Base-by-base conservation (phyloP, 352 stramenopile species). In the Pythium coloratum region DNA sequence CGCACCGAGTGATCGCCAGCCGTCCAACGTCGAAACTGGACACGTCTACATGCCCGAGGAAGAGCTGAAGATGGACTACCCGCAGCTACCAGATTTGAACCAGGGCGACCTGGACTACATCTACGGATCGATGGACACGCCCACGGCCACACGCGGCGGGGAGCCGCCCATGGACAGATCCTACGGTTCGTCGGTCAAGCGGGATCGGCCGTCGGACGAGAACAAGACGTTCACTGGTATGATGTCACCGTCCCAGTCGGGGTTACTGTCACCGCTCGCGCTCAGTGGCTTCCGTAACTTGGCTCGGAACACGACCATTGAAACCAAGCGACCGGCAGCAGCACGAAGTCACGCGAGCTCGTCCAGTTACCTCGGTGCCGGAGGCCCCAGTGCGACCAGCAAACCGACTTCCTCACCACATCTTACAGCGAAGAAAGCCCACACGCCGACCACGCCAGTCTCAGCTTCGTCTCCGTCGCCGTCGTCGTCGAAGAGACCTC, bases 51-150 rank as follows among this genome's bases (percentile, higher is more conserved):
- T 76, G 46, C 69, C 69, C 13, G 82, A 91, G 36, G 84, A 90
- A 33, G 84, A 92, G 62, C 55, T 90, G 12, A 90, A 89, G 68
- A 86, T 92, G 73, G 84, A 88, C 6, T 93, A 91, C 59, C 70
- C 80, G 16, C 77, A 85, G 38, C 60, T 93, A 13, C 55, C 77
- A 0, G 83, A 91, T 56, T 78, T 93, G 64, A 90, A 89, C 69
- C 83, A 92, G 47, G 72, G 72, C 28, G 85, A 93, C 54, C 70
- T 93, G 58, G 83, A 93, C 55, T 91, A 91, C 67, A 64, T 93
- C 30, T 89, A 82, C 61, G 81, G 78, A 9, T 62, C 82, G 8
- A 87, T 91, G 58, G 81, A 88, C 34, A 69, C 76, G 1, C 65
- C 62, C 24, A 54, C 51, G 26, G 34, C 44, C 6, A 36, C 64